Evolutionary conservation across 257 asterid species (phyloP).

Genomic region (Oldenlandia corymbosa): DNA sequence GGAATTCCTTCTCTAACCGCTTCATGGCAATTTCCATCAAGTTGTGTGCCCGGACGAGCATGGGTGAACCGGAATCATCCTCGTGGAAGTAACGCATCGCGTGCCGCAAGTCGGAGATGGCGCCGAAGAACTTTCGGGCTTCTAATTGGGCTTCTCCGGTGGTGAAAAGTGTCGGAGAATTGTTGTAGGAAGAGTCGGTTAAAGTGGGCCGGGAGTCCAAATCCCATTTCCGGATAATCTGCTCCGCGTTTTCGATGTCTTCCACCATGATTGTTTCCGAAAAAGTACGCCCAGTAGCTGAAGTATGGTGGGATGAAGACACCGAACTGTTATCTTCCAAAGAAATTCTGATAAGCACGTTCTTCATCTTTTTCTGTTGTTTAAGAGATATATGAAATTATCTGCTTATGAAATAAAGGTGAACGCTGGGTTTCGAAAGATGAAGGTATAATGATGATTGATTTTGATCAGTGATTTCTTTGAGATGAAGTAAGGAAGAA

Average conservation of each 20-base stretch:
- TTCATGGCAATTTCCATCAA: slow-evolving; percentile 67
- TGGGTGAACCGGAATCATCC: slow-evolving; percentile 29
- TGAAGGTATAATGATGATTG: too few species aligned
- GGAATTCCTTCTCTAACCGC: slow-evolving; percentile 61
- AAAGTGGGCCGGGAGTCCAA: slow-evolving; percentile 16
- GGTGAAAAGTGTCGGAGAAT: slow-evolving; percentile 31
- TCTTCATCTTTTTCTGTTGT: slow-evolving; percentile 11
- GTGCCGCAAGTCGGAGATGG: slow-evolving; percentile 37
- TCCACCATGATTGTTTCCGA: slow-evolving; percentile 56
- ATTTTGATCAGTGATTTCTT: too few species aligned
- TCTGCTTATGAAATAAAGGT: too few species aligned
- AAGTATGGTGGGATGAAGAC: slow-evolving; percentile 28
- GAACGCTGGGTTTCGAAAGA: too few species aligned
- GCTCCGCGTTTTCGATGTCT: slow-evolving; percentile 44
- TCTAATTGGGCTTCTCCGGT: slow-evolving; percentile 35
- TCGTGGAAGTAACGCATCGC: slow-evolving; percentile 51
- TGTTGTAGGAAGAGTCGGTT: slow-evolving; percentile 1
- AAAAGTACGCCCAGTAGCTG: slow-evolving; percentile 27
- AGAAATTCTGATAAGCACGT: slow-evolving; percentile 2
- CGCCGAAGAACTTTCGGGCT: slow-evolving; percentile 36
- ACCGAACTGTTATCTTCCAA: slow-evolving; percentile 29
- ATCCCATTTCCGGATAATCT: slow-evolving; percentile 36
- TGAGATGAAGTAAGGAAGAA: too few species aligned
- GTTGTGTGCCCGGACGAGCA: slow-evolving; percentile 48
- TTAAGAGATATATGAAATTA: too few species aligned